phyloP scores from a whole-genome alignment of 257 asterid genomes.

The Jaltomata sinuosa region DNA sequence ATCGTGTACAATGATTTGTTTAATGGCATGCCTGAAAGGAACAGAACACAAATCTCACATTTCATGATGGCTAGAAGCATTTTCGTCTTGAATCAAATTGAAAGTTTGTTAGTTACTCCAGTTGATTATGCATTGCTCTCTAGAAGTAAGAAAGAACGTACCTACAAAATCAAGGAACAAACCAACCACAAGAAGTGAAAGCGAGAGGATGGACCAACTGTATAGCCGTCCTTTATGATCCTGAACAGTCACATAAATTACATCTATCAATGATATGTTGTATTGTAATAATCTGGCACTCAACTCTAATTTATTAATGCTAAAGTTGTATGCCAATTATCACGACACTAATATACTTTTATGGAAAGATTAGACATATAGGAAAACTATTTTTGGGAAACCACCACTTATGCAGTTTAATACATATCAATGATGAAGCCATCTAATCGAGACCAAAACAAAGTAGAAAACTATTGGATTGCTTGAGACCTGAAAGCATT shows the following conservation, averaged over 20 bases:
- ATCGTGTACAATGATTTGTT: slow-evolving; percentile 71
- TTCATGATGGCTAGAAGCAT: not conserved
- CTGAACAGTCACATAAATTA: slow-evolving; percentile 21
- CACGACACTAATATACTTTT: not conserved
- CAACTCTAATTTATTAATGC: not conserved
- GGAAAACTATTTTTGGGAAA: not conserved
- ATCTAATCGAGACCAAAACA: not conserved
- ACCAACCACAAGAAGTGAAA: slow-evolving; percentile 51
- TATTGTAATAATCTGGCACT: not conserved
- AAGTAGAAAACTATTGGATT: not conserved
- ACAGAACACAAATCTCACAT: not conserved
- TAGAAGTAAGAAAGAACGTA: slow-evolving; percentile 13
- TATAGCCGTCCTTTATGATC: slow-evolving; percentile 61
- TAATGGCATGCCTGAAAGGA: slow-evolving; percentile 53
- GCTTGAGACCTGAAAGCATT: not conserved
- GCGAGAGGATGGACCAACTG: slow-evolving; percentile 58
- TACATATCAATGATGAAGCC: not conserved
- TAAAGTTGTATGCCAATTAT: not conserved
- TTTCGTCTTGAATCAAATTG: not conserved
- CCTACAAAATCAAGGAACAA: slow-evolving; percentile 51
- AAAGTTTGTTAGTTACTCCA: not conserved
- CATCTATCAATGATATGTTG: not conserved
- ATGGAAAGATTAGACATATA: not conserved
- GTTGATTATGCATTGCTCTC: not conserved
- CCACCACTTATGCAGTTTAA: not conserved